A percentile compares a stretch with the other conserved stretches of the same genome.
phyloP scores from a whole-genome alignment of 192 early-diverging fungal species.

The Backusella liffmaniae region DNA sequence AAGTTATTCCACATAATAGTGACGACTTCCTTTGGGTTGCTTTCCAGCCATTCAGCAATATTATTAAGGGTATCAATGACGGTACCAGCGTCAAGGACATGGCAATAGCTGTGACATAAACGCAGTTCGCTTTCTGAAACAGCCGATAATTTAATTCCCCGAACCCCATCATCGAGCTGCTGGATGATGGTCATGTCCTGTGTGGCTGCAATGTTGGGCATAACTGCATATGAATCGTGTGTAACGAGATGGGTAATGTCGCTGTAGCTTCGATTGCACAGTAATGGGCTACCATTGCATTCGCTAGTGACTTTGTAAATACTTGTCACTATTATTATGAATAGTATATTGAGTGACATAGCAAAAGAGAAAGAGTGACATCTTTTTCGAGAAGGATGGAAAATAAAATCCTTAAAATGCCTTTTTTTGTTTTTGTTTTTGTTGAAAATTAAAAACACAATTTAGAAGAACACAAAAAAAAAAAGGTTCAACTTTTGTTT shows the following conservation, averaged over 20 bases:
- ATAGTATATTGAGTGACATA: background rate
- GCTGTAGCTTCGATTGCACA: slow-evolving; percentile 63
- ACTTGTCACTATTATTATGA: background rate
- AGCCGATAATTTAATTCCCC: slow-evolving; percentile 68
- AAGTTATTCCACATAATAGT: slow-evolving; percentile 74
- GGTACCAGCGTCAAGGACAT: slow-evolving; percentile 55
- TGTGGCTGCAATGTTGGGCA: slow-evolving; percentile 54
- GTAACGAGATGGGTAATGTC: slow-evolving; percentile 65
- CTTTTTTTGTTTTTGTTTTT: too few species aligned
- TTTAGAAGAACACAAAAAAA: background rate
- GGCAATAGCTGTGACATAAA: slow-evolving; percentile 65
- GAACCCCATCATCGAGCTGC: slow-evolving; percentile 72
- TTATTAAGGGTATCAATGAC: slow-evolving; percentile 50
- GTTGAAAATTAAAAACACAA: too few species aligned
- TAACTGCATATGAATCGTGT: slow-evolving; percentile 69
- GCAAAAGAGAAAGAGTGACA: background rate
- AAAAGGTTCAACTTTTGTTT: background rate
- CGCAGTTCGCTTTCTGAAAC: slow-evolving; percentile 29
- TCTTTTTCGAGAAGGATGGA: background rate
- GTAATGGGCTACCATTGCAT: slow-evolving; percentile 65
- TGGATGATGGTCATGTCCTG: slow-evolving; percentile 60
- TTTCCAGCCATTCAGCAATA: slow-evolving; percentile 57
- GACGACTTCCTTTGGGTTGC: slow-evolving; percentile 66
- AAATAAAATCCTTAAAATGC: background rate
- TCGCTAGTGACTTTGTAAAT: background rate